Percentiles rank a stretch among this genome's conserved stretches.
phyloP scores from a whole-genome alignment of 2,329 filamentous ascomycete genomes.

The Fusarium sp. region DNA sequence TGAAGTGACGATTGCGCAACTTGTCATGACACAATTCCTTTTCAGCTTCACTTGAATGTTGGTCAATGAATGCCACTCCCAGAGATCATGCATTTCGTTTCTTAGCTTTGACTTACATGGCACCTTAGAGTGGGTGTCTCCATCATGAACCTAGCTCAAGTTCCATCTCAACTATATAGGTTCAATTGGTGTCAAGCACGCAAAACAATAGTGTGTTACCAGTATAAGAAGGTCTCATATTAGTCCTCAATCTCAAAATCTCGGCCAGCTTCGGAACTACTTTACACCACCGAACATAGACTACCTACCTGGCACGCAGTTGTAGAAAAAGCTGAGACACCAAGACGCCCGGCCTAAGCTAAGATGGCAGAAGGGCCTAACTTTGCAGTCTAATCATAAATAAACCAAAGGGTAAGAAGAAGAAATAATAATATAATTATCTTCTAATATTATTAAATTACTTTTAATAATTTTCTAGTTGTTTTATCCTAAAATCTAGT shows the following conservation, averaged over 20 bases:
- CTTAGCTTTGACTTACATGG: not conserved
- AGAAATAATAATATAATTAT: too few relatives aligned
- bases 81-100: not conserved
- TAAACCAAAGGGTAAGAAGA: too few relatives aligned
- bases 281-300: not conserved
- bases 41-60: not conserved
- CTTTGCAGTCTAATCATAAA: too few relatives aligned
- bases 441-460: too few relatives aligned
- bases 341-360: too few relatives aligned
- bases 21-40: not conserved
- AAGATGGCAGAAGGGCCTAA: too few relatives aligned
- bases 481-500: too few relatives aligned
- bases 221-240: not conserved
- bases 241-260: not conserved
- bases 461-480: too few relatives aligned
- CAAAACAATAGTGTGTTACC: not conserved
- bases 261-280: not conserved
- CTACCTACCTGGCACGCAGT: too few relatives aligned
- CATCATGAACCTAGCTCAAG: not conserved
- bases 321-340: too few relatives aligned
- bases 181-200: not conserved
- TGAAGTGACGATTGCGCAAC: not conserved
- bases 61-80: not conserved
- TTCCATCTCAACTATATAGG: not conserved
- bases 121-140: too few relatives aligned